These are phyloP conservation scores for Keithomyces neogunnii DNA, from an alignment of 2,329 filamentous ascomycete species.

Conservation along the genomic window DNA sequence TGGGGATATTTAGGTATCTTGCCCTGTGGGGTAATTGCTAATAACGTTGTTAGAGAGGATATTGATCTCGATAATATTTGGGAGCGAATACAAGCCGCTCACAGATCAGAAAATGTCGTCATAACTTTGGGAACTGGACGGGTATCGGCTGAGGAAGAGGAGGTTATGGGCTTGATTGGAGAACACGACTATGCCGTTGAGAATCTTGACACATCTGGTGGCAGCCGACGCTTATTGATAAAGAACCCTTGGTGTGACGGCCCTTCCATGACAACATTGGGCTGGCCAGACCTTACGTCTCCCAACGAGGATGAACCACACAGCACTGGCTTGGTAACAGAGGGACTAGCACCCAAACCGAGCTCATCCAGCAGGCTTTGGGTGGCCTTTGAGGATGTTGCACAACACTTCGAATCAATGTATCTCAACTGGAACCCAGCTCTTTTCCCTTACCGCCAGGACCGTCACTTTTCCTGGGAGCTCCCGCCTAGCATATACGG, in stretches of 20 bases:
- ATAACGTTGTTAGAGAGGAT: constrained; percentile 51
- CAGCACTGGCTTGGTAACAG: neutral
- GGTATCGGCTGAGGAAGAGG: constrained; percentile 68
- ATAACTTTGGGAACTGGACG: constrained; percentile 86
- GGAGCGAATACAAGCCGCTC: constrained; percentile 66
- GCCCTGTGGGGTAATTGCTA: neutral
- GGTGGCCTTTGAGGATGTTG: constrained; percentile 81
- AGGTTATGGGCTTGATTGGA: constrained; percentile 70
- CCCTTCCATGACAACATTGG: constrained; percentile 48
- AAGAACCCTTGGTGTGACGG: constrained; percentile 96
- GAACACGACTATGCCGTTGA: constrained; percentile 94
- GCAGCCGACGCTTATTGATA: constrained; percentile 63
- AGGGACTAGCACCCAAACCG: too few relatives aligned
- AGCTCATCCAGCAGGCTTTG: constrained; percentile 70
- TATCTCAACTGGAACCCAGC: constrained; percentile 96
- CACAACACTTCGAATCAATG: constrained; percentile 89
- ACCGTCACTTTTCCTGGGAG: constrained; percentile 85
- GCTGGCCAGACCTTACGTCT: neutral
- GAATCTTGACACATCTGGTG: constrained; percentile 57
- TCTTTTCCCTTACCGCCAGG: constrained; percentile 72
- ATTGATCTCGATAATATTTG: constrained; percentile 69
- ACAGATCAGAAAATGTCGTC: constrained; percentile 70
- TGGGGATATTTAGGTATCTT: neutral
- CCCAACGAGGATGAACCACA: neutral
- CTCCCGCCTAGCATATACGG: constrained; percentile 41